Evolutionary conservation across 805 yeast genomes (phyloP).

Genomic region (Yarrowia sp.): DNA sequence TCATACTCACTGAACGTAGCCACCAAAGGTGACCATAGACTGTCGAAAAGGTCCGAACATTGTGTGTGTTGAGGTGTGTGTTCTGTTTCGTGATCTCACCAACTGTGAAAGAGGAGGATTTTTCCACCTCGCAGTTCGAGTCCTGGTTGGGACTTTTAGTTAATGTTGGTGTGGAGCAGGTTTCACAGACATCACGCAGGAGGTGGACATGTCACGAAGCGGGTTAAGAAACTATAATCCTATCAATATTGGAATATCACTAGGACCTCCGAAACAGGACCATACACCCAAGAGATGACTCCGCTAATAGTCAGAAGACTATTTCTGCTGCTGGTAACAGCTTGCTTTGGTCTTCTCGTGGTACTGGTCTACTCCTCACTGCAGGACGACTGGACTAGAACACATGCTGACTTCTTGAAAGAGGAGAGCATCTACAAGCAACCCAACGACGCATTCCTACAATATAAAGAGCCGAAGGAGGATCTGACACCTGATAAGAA

Average conservation of each 20-base stretch:
- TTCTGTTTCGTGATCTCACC: background rate
- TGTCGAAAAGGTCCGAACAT: conserved; percentile 76
- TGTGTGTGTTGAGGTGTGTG: background rate
- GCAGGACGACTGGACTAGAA: conserved; percentile 8
- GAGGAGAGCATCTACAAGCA: conserved; percentile 18
- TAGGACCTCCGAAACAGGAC: background rate
- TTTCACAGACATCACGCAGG: background rate
- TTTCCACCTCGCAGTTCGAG: background rate
- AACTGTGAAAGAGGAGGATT: background rate
- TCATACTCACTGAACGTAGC: conserved; percentile 61
- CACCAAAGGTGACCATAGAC: conserved; percentile 57
- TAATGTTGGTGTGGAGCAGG: background rate
- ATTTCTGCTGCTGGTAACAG: background rate
- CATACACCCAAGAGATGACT: background rate
- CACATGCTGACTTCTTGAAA: background rate
- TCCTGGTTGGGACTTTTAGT: background rate
- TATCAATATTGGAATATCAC: background rate
- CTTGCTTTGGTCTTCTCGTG: background rate
- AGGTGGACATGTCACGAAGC: background rate
- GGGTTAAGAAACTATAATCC: background rate
- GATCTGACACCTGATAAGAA: background rate
- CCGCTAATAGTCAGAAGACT: conserved; percentile 19
- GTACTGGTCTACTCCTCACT: conserved; percentile 8
- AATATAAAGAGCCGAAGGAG: background rate
- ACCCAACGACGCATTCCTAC: background rate